phyloP scores from a whole-genome alignment of 768 basidiomycete genomes.

The Tricholoma terreum region DNA sequence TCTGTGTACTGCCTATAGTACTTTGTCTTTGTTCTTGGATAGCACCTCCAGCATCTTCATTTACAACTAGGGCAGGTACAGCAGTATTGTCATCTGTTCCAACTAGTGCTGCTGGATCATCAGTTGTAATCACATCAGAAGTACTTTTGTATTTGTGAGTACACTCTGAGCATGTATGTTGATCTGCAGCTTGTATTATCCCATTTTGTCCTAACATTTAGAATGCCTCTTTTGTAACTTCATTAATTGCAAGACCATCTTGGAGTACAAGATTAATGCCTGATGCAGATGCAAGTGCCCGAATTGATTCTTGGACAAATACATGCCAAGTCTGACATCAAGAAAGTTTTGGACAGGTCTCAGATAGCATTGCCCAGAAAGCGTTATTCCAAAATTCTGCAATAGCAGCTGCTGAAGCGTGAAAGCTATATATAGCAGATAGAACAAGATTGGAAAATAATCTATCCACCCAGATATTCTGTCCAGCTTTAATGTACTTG shows the following conservation, averaged over 20 bases:
- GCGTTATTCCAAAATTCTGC: conserved; percentile 14
- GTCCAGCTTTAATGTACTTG: conserved; percentile 12
- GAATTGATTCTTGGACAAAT: conserved; percentile 13
- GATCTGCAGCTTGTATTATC: not conserved
- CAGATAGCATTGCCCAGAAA: not conserved
- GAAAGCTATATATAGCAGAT: conserved; percentile 12
- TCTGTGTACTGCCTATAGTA: too few species aligned
- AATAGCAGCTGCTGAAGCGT: conserved; percentile 14
- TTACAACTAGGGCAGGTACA: not conserved
- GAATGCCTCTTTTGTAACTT: not conserved
- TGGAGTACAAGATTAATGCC: not conserved
- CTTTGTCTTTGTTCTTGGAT: too few species aligned
- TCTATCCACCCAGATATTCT: conserved; percentile 10
- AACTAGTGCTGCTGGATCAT: not conserved
- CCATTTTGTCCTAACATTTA: not conserved
- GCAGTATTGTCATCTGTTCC: not conserved
- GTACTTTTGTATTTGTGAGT: conserved; percentile 3
- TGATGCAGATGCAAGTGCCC: conserved; percentile 5
- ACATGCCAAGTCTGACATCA: conserved; percentile 11
- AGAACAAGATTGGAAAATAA: conserved; percentile 8
- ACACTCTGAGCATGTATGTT: conserved; percentile 2
- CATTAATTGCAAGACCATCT: conserved; percentile 5
- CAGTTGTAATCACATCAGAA: not conserved
- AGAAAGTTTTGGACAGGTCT: not conserved
- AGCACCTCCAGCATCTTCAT: too few species aligned